phyloP scores from a whole-genome alignment of 2,329 filamentous ascomycete species.

The Monilinia aucupariae region DNA sequence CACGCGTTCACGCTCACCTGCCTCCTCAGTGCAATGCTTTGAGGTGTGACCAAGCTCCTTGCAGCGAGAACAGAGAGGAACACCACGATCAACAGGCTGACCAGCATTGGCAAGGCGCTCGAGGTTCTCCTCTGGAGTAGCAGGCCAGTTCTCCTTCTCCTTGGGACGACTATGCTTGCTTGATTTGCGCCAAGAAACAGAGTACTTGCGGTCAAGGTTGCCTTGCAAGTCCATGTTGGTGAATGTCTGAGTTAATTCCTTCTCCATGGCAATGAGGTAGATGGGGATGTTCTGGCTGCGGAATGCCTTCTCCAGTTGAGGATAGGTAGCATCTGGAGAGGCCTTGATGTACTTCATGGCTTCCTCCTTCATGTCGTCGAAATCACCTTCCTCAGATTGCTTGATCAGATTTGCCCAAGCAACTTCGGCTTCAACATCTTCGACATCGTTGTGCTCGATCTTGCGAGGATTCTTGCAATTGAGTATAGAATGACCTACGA shows the following conservation, averaged over 20 bases:
- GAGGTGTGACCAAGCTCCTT: slow-evolving; percentile 48
- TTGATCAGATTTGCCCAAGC: slow-evolving; percentile 53
- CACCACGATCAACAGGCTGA: slow-evolving; percentile 53
- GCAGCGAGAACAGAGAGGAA: slow-evolving; percentile 48
- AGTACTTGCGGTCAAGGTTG: slow-evolving; percentile 58
- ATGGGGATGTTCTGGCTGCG: slow-evolving; percentile 49
- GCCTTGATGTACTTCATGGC: slow-evolving; percentile 58
- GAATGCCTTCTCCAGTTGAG: slow-evolving; percentile 56
- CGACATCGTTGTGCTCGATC: slow-evolving; percentile 48
- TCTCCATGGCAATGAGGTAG: slow-evolving; percentile 59
- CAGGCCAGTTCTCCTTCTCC: slow-evolving; percentile 56
- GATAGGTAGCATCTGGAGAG: slow-evolving; percentile 51
- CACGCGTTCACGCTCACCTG: slow-evolving; percentile 42
- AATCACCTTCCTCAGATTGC: slow-evolving; percentile 50
- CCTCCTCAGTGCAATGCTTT: slow-evolving; percentile 57
- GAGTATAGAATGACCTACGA: slow-evolving; percentile 48
- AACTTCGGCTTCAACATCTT: slow-evolving; percentile 46
- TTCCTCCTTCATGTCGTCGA: slow-evolving; percentile 58
- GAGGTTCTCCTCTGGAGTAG: slow-evolving; percentile 53
- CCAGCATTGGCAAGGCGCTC: slow-evolving; percentile 61
- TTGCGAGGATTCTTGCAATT: slow-evolving; percentile 57
- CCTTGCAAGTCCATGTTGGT: slow-evolving; percentile 71
- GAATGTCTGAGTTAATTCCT: slow-evolving; percentile 49
- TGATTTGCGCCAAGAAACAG: slow-evolving; percentile 57
- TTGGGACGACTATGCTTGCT: slow-evolving; percentile 52